Conservation (phyloP, 768 basidiomycete genomes). For the Panus rudis region DNA sequence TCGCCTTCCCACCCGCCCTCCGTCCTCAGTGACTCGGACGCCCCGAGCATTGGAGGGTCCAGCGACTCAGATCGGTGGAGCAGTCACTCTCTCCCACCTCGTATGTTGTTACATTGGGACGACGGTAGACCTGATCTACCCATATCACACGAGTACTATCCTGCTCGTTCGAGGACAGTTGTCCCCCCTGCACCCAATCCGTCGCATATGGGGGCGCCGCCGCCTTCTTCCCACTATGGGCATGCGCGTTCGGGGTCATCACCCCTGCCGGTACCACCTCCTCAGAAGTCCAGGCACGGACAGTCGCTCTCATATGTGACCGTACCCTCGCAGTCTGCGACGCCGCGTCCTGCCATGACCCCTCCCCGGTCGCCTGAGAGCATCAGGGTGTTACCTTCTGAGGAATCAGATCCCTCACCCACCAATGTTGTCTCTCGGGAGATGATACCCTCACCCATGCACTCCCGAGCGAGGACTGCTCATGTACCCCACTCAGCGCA, state of each 20-base stretch:
- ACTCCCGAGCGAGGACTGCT: no score
- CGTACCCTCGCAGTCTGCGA: conserved; percentile 11
- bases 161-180: background rate
- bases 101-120: conserved; percentile 62
- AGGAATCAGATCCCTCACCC: conserved; percentile 14
- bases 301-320: conserved; percentile 22
- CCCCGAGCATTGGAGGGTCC: conserved; percentile 25
- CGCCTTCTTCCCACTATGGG: conserved; percentile 10
- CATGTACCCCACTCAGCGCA: no score
- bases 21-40: conserved; percentile 23
- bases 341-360: conserved; percentile 8
- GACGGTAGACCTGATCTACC: conserved; percentile 61
- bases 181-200: conserved; percentile 3
- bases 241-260: conserved; percentile 13
- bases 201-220: conserved; percentile 5
- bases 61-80: conserved; percentile 36
- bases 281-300: conserved; percentile 11
- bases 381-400: conserved; percentile 23
- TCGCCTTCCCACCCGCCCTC: conserved; percentile 45
- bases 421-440: conserved; percentile 12
- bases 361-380: conserved; percentile 22
- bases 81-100: conserved; percentile 49
- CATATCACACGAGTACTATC: conserved; percentile 35
- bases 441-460: no score
- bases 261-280: conserved; percentile 8